A percentile compares a stretch with the other conserved stretches of the same genome.
These are phyloP conservation scores for Myxozyma neotropica DNA, from an alignment of 805 yeast species.

Conservation along the genomic window DNA sequence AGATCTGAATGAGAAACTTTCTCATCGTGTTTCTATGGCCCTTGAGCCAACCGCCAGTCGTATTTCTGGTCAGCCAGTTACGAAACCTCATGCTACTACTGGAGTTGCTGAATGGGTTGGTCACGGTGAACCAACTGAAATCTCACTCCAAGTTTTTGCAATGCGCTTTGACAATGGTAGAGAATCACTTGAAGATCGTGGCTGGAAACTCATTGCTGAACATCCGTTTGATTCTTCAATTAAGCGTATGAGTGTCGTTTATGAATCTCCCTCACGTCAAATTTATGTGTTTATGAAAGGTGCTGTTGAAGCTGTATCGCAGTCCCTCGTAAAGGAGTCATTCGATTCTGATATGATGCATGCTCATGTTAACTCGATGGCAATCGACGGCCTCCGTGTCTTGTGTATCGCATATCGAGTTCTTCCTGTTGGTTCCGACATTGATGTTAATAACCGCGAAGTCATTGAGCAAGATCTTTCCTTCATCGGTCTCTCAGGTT, in stretches of 20 bases:
- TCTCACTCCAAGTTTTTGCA: constrained; percentile 79
- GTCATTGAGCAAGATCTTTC: constrained; percentile 55
- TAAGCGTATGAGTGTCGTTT: constrained; percentile 72
- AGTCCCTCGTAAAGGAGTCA: constrained; percentile 48
- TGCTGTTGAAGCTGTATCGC: constrained; percentile 71
- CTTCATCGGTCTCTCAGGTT: constrained; percentile 72
- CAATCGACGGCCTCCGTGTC: constrained; percentile 72
- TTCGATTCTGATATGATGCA: constrained; percentile 47
- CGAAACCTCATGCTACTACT: neutral
- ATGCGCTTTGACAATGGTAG: constrained; percentile 59
- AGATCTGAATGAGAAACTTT: constrained; percentile 44
- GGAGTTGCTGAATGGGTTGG: constrained; percentile 59
- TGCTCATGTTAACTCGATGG: constrained; percentile 58
- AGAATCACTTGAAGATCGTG: constrained; percentile 43
- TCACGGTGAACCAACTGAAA: constrained; percentile 88
- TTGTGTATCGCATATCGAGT: constrained; percentile 63
- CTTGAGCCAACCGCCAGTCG: neutral
- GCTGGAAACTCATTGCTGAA: constrained; percentile 57
- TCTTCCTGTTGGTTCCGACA: constrained; percentile 13
- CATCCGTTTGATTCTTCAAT: constrained; percentile 77
- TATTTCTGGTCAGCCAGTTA: neutral
- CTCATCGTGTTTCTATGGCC: constrained; percentile 4
- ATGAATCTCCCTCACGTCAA: constrained; percentile 37
- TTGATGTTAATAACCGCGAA: constrained; percentile 43
- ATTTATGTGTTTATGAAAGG: constrained; percentile 60